Percentiles rank a stretch among this genome's conserved stretches.
Evolutionary conservation across 2,329 filamentous ascomycete species (phyloP).

Genomic region (Metarhizium rileyi): DNA sequence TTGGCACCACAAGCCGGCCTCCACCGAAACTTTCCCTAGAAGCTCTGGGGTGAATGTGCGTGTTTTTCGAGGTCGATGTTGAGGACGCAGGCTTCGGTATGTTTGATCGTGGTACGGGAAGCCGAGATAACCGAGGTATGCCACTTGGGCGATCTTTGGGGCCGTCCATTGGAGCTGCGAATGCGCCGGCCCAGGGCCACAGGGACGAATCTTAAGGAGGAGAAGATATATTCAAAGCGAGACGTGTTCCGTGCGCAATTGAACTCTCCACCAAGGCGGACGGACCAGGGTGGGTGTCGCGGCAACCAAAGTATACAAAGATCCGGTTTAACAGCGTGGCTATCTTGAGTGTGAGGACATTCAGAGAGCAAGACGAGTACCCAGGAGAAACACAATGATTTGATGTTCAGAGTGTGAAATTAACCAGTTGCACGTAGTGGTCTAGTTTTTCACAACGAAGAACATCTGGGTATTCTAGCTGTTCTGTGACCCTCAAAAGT

Average conservation of each 20-base stretch:
- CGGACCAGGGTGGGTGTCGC: too few relatives aligned
- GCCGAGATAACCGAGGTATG: slow-evolving; percentile 28
- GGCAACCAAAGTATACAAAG: not conserved
- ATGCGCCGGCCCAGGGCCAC: not conserved
- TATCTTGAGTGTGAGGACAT: too few relatives aligned
- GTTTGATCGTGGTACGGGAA: slow-evolving; percentile 25
- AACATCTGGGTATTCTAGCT: too few relatives aligned
- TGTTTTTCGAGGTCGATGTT: slow-evolving; percentile 16
- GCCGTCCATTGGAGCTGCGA: slow-evolving; percentile 18
- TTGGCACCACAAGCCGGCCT: slow-evolving; percentile 28
- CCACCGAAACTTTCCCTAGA: slow-evolving; percentile 7
- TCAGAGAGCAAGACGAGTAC: too few relatives aligned
- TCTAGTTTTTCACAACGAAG: too few relatives aligned
- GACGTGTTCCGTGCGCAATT: not conserved
- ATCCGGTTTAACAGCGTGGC: too few relatives aligned
- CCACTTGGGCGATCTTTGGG: slow-evolving; percentile 26
- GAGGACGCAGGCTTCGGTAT: slow-evolving; percentile 20
- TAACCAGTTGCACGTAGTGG: too few relatives aligned
- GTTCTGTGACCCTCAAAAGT: too few relatives aligned
- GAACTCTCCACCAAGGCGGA: not conserved
- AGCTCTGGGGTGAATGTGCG: not conserved
- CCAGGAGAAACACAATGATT: too few relatives aligned
- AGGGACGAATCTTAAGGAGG: not conserved
- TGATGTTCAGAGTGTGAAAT: too few relatives aligned
- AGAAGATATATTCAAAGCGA: not conserved